phyloP scores from a whole-genome alignment of 1,284 basidiomycete species.

The Leccinum angustisporum region DNA sequence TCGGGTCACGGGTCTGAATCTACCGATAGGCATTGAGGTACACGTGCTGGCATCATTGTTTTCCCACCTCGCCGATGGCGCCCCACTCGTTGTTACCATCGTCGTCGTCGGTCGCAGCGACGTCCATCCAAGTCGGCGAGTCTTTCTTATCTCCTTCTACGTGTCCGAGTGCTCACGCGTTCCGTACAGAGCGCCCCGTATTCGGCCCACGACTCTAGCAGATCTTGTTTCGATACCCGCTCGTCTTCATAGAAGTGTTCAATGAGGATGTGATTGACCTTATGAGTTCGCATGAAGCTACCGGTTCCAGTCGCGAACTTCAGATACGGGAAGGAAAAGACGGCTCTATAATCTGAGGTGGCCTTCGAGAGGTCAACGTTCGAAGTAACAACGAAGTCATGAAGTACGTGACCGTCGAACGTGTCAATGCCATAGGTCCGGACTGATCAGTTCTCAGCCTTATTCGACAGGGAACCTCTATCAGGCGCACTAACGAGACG shows the following conservation, averaged over 20 bases:
- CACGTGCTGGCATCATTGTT: too few relatives aligned
- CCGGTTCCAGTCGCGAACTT: constrained; percentile 73
- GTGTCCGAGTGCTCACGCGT: constrained; percentile 8
- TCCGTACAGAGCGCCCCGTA: constrained; percentile 73
- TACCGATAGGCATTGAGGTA: too few relatives aligned
- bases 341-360: constrained; percentile 96
- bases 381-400: constrained; percentile 86
- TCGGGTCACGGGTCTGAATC: too few relatives aligned
- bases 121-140: constrained; percentile 32
- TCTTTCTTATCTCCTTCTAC: too few relatives aligned
- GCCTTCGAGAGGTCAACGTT: constrained; percentile 89
- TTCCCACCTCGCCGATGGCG: too few relatives aligned
- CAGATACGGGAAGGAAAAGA: constrained; percentile 97
- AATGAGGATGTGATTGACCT: constrained; percentile 96
- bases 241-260: constrained; percentile 96
- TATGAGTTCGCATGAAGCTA: constrained; percentile 67
- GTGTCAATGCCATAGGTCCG: constrained; percentile 4
- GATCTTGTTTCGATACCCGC: constrained; percentile 85
- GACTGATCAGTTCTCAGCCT: constrained; percentile 48
- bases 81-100: too few relatives aligned
- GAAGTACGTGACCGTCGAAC: constrained; percentile 55
- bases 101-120: too few relatives aligned
- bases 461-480: constrained; percentile 83
- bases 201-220: constrained; percentile 81
- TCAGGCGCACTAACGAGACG: constrained; percentile 64